These are phyloP conservation scores for Aureobasidium pullulans DNA, from an alignment of 2,329 filamentous ascomycete species.

Conservation along the genomic window DNA sequence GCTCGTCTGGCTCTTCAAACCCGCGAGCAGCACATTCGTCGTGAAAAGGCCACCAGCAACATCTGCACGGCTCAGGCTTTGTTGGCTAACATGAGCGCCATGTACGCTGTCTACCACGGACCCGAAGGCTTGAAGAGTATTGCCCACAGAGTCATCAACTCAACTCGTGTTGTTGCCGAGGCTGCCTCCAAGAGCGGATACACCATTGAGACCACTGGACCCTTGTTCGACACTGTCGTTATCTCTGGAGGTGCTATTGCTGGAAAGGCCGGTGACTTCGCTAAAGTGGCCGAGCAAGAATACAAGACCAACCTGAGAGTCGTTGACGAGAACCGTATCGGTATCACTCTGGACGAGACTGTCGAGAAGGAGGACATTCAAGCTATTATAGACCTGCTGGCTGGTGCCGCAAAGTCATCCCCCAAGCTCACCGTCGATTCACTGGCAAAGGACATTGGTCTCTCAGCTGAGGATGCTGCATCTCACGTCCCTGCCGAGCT, in stretches of 20 bases:
- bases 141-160: constrained; percentile 67
- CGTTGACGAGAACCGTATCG: constrained; percentile 53
- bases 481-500: constrained; percentile 49
- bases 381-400: constrained; percentile 42
- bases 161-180: constrained; percentile 43
- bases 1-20: constrained; percentile 84
- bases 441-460: constrained; percentile 30
- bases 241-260: constrained; percentile 44
- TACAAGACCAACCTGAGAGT: constrained; percentile 56
- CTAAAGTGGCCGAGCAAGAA: constrained; percentile 42
- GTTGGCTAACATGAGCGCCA: constrained; percentile 89
- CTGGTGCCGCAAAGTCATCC: constrained; percentile 14
- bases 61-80: constrained; percentile 94
- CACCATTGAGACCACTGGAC: constrained; percentile 28
- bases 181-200: constrained; percentile 53
- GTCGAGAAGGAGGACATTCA: constrained; percentile 50
- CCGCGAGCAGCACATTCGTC: constrained; percentile 88
- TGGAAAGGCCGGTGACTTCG: constrained; percentile 38
- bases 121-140: constrained; percentile 76
- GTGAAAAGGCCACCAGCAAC: constrained; percentile 96
- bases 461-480: constrained; percentile 25
- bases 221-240: constrained; percentile 74
- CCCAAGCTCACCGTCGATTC: constrained; percentile 26
- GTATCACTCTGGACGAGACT: constrained; percentile 74
- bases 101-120: constrained; percentile 92